phyloP scores from a whole-genome alignment of 139 green algal genomes.

The Gonium pectorale region DNA sequence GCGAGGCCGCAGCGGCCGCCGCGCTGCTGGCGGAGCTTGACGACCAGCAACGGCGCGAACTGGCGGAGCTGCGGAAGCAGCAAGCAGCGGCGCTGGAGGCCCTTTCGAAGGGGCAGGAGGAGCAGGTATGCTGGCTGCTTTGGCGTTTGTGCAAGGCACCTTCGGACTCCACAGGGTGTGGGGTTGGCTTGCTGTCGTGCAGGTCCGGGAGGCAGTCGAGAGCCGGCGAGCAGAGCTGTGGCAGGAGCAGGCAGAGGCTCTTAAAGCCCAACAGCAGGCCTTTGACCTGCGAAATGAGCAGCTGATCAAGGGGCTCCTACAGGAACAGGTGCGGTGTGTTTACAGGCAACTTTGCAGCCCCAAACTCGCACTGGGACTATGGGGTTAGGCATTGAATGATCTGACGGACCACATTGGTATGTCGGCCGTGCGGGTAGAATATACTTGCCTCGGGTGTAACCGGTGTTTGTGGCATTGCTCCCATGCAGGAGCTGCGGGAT shows the following conservation, averaged over 20 bases:
- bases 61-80: not conserved
- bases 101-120: not conserved
- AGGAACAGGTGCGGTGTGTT: not conserved
- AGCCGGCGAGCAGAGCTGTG: not conserved
- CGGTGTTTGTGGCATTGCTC: not conserved
- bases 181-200: not conserved
- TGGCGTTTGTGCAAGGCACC: not conserved
- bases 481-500: not conserved
- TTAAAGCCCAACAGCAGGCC: not conserved
- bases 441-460: no score
- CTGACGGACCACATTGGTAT: no score
- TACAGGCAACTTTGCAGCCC: not conserved
- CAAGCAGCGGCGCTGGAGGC: constrained; percentile 6
- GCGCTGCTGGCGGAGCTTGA: not conserved
- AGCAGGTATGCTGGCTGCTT: not conserved
- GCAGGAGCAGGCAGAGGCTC: not conserved
- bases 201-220: not conserved
- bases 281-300: constrained; percentile 7
- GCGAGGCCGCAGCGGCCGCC: constrained; percentile 1
- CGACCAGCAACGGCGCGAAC: constrained; percentile 6
- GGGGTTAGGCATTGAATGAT: not conserved
- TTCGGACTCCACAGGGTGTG: not conserved
- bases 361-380: not conserved
- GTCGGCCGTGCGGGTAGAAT: no score
- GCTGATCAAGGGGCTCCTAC: not conserved